Conservation (phyloP, 805 yeast species). For the Lipomyces sp. region DNA sequence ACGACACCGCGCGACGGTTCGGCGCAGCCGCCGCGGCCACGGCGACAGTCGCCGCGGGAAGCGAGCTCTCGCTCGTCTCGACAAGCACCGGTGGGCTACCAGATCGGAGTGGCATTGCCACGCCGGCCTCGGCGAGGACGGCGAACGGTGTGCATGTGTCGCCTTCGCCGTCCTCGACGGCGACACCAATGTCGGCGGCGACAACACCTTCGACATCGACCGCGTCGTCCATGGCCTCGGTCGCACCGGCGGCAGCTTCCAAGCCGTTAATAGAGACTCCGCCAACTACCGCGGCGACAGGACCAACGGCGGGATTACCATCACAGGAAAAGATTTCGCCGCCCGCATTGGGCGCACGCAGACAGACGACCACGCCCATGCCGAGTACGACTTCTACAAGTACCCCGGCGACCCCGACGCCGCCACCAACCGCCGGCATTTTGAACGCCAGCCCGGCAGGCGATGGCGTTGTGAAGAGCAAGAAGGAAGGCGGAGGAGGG, state of each 20-base stretch:
- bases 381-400: not conserved
- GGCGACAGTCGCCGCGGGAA: conserved; percentile 5
- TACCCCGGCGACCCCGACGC: not conserved
- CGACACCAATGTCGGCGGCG: conserved; percentile 5
- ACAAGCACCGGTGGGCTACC: not conserved
- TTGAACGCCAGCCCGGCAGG: not conserved
- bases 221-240: conserved; percentile 9
- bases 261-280: no score
- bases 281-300: not conserved
- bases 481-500: conserved; percentile 18
- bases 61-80: not conserved
- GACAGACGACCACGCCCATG: not conserved
- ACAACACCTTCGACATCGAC: conserved; percentile 8
- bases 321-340: conserved; percentile 1
- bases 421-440: not conserved
- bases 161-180: not conserved
- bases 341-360: no score
- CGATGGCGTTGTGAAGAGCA: conserved; percentile 11
- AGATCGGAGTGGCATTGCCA: not conserved
- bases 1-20: conserved; percentile 17
- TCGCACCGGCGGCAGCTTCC: not conserved
- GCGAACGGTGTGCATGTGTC: not conserved
- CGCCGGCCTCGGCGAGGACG: not conserved
- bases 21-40: conserved; percentile 15
- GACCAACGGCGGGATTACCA: not conserved